Conservation (phyloP, 148 eudicot genomes). For the Diospyros lotus region DNA sequence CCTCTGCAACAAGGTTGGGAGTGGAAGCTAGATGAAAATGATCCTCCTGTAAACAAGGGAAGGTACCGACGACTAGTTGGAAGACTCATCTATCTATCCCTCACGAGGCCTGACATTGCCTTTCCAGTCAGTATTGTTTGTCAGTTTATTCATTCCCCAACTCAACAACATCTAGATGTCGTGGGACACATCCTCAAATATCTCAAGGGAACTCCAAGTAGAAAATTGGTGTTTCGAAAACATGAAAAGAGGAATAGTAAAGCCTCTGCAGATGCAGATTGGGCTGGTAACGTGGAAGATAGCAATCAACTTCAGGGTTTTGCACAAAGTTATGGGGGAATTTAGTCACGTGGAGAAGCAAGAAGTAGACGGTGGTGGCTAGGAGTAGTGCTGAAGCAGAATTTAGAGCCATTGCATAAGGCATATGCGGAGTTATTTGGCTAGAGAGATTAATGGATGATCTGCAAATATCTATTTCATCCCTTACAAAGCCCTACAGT, state of each 20-base stretch:
- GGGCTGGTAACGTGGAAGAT: not conserved
- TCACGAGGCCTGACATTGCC: not conserved
- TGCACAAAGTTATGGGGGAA: not conserved
- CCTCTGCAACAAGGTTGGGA: not conserved
- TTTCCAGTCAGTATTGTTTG: not conserved
- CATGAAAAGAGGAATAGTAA: not conserved
- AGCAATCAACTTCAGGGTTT: not conserved
- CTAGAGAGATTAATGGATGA: not conserved
- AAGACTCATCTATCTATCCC: not conserved
- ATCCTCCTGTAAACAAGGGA: not conserved
- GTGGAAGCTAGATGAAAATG: not conserved
- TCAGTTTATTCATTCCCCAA: slow-evolving; percentile 1
- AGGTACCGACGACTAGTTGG: slow-evolving; percentile 6
- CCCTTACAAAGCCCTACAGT: not conserved
- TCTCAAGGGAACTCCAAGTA: not conserved
- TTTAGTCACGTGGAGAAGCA: not conserved
- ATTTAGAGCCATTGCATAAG: not conserved
- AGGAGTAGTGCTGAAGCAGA: not conserved
- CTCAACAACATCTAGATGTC: not conserved
- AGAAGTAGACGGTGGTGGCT: not conserved
- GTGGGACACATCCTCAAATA: not conserved
- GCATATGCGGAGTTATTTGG: not conserved
- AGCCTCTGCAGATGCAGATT: not conserved
- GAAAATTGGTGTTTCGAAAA: not conserved
- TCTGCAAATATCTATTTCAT: not conserved